phyloP scores from a whole-genome alignment of 1,284 basidiomycete genomes.

The Naganishia sp. region DNA sequence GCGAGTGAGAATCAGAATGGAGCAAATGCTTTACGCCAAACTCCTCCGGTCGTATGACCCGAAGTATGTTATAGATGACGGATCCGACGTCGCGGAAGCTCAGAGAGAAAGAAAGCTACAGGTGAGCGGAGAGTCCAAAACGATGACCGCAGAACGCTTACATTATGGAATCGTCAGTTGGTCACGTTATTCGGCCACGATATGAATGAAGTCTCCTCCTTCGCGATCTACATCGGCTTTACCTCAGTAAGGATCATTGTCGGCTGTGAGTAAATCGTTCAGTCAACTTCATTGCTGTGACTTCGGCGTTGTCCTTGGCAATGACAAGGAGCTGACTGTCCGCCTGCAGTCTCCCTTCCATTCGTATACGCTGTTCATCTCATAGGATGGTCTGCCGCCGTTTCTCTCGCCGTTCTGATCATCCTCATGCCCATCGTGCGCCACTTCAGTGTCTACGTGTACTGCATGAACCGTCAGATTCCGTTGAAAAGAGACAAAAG shows the following conservation, averaged over 20 bases:
- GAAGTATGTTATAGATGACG: slow-evolving; percentile 1
- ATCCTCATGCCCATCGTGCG: slow-evolving; percentile 5
- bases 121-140: not conserved
- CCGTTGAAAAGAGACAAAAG: slow-evolving; percentile 42
- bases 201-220: slow-evolving; percentile 10
- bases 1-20: slow-evolving; percentile 13
- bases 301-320: not conserved
- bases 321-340: not conserved
- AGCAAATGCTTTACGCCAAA: slow-evolving; percentile 18
- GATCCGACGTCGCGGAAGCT: not conserved
- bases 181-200: slow-evolving; percentile 16
- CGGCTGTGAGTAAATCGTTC: slow-evolving; percentile 1
- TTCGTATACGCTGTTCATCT: slow-evolving; percentile 5
- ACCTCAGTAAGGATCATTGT: not conserved
- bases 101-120: not conserved
- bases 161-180: not conserved
- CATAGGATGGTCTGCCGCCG: slow-evolving; percentile 9
- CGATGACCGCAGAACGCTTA: too few relatives aligned
- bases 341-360: slow-evolving; percentile 3
- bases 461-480: slow-evolving; percentile 11
- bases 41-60: slow-evolving; percentile 13
- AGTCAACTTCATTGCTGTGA: too few relatives aligned
- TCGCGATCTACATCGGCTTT: slow-evolving; percentile 1
- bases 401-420: not conserved
- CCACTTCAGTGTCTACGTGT: slow-evolving; percentile 3